Base-by-base conservation (phyloP, 495 filamentous ascomycete species). In the Aspergillus diversus region DNA sequence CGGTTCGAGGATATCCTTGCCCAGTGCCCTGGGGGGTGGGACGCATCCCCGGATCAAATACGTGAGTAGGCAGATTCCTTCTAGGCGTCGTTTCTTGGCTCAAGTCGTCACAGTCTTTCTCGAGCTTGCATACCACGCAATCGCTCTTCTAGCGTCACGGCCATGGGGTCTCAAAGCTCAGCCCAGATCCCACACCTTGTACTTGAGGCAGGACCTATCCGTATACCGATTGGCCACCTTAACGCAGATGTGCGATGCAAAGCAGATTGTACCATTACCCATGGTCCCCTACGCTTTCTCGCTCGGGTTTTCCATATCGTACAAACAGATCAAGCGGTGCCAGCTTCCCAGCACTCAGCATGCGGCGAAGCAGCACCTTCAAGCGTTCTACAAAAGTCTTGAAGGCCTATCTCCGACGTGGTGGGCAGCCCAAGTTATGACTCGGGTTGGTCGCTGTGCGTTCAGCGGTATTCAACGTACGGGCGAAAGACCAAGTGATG, bases 1-100 rank as follows among this genome's bases (percentile, higher is more conserved):
- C 77, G 82, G 3, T 85, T 88, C 51, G 87, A 90, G 71, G 83
- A 87, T 37, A 70, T 90, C n/a, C 27, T 72, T 3, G 48, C 66
- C 12, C 34, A 42, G 1, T 68, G 56, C 31, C 39, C 39, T 43
- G 50, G 57, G 2, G 62, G 60, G 7, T 63, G 61, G 65, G 48
- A 68, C 7, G 43, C 64, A 32, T 21, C 55, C 0, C 35, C 47
- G 16, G 54, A 66, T 13, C 3, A 57, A 1, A 55, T 67, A 16
- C 55, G 69, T 72, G 55, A 56, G 67, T 59, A 21, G 11, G 4
- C 17, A 4, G 3, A 21, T 21, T 4, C 8, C 17, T 49, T 17
- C 17, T 49, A 5, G 5, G 5, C 17, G 5, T 49, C 8, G 15
- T 5, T 5, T 5, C 60, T 68, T n/a, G n/a, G n/a, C n/a, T n/a